These are phyloP conservation scores for Henckelia pumila DNA, from an alignment of 257 asterid genomes.

Conservation along the genomic window DNA sequence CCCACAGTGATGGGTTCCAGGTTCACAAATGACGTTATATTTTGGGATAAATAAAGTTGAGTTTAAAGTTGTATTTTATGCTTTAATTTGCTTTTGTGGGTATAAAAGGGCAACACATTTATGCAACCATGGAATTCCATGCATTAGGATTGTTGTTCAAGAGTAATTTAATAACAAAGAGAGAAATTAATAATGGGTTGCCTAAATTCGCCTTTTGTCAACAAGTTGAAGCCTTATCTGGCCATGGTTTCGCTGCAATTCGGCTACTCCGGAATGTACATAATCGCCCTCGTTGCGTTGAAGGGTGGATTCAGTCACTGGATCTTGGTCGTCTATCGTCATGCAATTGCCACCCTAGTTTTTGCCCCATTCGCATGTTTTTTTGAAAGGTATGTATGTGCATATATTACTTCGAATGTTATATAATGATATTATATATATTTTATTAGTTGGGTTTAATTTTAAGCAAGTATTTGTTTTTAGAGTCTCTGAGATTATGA, in stretches of 20 bases:
- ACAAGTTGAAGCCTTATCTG: conserved; percentile 53
- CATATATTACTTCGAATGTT: no score
- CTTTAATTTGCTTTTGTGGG: background rate
- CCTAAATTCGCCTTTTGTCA: conserved; percentile 14
- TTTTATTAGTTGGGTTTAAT: no score
- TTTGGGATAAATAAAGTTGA: no score
- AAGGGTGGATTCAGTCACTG: conserved; percentile 73
- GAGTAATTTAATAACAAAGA: background rate
- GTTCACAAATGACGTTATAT: background rate
- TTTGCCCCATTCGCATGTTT: conserved; percentile 62
- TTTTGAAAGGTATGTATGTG: conserved; percentile 68
- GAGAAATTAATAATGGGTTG: conserved; percentile 24
- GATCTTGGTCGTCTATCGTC: conserved; percentile 76
- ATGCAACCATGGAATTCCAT: conserved; percentile 10
- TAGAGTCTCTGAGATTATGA: background rate
- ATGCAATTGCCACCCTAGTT: conserved; percentile 55
- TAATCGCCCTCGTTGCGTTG: conserved; percentile 52
- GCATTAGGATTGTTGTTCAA: background rate
- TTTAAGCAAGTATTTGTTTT: no score
- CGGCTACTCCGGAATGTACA: conserved; percentile 76
- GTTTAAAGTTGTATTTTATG: background rate
- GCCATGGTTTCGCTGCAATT: conserved; percentile 69
- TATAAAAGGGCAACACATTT: conserved; percentile 27
- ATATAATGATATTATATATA: no score
- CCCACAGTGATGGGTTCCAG: background rate